Base-by-base conservation (phyloP, 805 yeast genomes). In the Blastobotrys muscicola region DNA sequence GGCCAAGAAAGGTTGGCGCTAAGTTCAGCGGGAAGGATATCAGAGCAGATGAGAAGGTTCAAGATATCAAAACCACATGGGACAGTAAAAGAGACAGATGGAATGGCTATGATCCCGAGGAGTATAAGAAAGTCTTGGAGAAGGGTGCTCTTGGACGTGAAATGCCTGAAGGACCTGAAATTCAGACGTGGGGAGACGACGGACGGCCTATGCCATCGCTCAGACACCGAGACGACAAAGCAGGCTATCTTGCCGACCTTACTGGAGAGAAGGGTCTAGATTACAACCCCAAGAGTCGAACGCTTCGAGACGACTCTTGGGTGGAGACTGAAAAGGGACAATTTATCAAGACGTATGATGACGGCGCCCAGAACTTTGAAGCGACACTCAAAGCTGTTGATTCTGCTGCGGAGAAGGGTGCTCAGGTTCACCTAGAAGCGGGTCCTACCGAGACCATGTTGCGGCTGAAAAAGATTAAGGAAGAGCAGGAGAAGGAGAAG, bases 41-140 rank as follows among this genome's bases (percentile, higher is more conserved):
- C 12, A 46, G 49, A 34, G 56, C 57, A 1, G 60, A 56, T 9
- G 63, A 57, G 3, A 44, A 48, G 9, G 44, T 57, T 3, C 52
- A 55, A 32, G 50, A 50, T 4, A 51, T 54, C 9, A 55, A 49
- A 10, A 49, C 55, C 23, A 73, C 71, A 38, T 85, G 78, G 71
- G 94, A 83, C 53, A 72, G 79, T 8, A 81, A 80, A 49, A 64
- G 87, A 46, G 94, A 85, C 60, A 68, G 85, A 46, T 85, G 92
- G 94, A 82, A 74, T 55, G 94, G 94, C 0, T 83, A 76, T 56
- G 78, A 81, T 38, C 69, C 75, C 1, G 65, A 68, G 8, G 85
- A 82, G 42, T 84, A 82, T 66, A 72, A 70, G 39, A 63, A 68
- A 9, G 71, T 74, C 29, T 59, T 66, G 50, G 66, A 64, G 48